Base-by-base conservation (phyloP, 805 yeast genomes). In the Suhomyces pyralidae region DNA sequence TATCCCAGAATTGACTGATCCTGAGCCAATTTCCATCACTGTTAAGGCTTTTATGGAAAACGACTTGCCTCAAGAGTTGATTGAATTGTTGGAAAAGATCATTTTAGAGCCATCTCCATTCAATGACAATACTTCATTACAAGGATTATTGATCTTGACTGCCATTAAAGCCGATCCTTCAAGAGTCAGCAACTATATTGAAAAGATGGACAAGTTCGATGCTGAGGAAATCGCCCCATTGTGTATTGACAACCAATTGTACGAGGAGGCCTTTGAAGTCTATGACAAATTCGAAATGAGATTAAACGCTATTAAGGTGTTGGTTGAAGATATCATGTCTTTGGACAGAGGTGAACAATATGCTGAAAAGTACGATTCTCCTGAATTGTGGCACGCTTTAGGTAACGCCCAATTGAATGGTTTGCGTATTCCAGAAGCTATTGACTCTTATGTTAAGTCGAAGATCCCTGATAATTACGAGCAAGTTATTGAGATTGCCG, bases 361-460 rank as follows among this genome's bases (percentile, higher is more conserved):
- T 66, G 97, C 96, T 58, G 97, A 92, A 65, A 89, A 89, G 73
- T 78, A 90, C 58, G 92, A 92, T 64, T 78, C 81, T 32, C 83
- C 96, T 9, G 96, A 87, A 61, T 79, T 93, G 58, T 94, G 98
- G 98, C 86, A 89, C 63, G 96, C 90, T 70, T 81, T 94, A 53
- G 99, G 97, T 81, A 83, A 85, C 68, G 97, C 99, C 52, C 98
- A 94, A 75, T 81, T 94, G 65, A 90, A 90, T 63, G 99, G 97
- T 49, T 80, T 92, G 65, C 84, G 98, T 62, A 83, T 94, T 55
- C 85, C 90, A 48, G 98, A 93, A 63, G 90, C 98, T 30, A 88
- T 94, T 64, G 85, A 84, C 51, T 91, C 98, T 7, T 94, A 94
- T 68, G 88, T 92, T 63, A 88, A 84, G 63, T 97, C 98, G 42